These are phyloP conservation scores for Trichoderma citrinoviride DNA, from an alignment of 2,329 filamentous ascomycete genomes.

Conservation along the genomic window DNA sequence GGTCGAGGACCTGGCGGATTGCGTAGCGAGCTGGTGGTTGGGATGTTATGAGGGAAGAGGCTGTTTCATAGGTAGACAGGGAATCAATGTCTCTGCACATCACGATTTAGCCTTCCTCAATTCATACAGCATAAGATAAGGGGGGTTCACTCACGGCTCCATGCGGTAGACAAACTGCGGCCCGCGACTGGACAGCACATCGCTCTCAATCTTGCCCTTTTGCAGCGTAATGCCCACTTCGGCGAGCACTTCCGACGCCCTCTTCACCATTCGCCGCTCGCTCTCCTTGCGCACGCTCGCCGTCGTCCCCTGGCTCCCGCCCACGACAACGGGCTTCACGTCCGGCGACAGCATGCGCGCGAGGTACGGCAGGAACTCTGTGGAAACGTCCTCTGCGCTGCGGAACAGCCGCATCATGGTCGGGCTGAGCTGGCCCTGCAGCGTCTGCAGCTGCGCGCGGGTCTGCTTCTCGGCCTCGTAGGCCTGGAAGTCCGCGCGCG, in stretches of 20 bases:
- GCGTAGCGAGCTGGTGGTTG: slow-evolving; percentile 82
- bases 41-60: slow-evolving; percentile 52
- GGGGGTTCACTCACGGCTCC: slow-evolving; percentile 70
- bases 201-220: slow-evolving; percentile 72
- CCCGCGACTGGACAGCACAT: slow-evolving; percentile 57
- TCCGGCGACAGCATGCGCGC: slow-evolving; percentile 81
- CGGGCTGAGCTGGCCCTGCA: slow-evolving; percentile 71
- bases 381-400: slow-evolving; percentile 71
- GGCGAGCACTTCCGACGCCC: slow-evolving; percentile 78
- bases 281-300: slow-evolving; percentile 85
- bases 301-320: slow-evolving; percentile 61
- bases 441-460: slow-evolving; percentile 65
- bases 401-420: slow-evolving; percentile 74
- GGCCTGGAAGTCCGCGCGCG: slow-evolving; percentile 77
- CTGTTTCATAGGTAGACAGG: slow-evolving; percentile 72
- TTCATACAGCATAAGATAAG: background rate
- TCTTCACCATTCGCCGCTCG: slow-evolving; percentile 76
- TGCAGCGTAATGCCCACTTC: slow-evolving; percentile 80
- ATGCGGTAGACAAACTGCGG: slow-evolving; percentile 83
- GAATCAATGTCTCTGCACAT: slow-evolving; percentile 67
- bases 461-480: slow-evolving; percentile 79
- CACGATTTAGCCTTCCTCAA: background rate
- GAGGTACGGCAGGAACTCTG: slow-evolving; percentile 81
- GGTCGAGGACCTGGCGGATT: slow-evolving; percentile 87
- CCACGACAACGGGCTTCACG: slow-evolving; percentile 85